Percentiles rank a stretch among this genome's conserved stretches.
Conservation (phyloP, 768 basidiomycete genomes). For the Saitozyma podzolica region DNA sequence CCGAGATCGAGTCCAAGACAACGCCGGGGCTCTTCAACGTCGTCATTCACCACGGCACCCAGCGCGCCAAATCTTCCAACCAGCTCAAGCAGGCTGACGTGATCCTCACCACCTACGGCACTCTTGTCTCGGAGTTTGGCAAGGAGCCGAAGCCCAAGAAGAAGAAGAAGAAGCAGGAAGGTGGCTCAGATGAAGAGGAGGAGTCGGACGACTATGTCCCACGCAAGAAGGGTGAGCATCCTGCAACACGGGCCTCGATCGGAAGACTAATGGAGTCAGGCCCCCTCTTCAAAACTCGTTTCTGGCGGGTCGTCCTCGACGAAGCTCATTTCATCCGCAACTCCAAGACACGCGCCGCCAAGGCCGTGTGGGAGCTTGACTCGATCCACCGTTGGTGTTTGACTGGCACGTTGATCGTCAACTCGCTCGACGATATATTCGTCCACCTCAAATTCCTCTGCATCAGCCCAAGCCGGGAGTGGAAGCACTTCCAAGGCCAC, state of each 20-base stretch:
- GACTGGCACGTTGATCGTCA: slow-evolving; percentile 68
- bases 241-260: not conserved
- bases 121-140: slow-evolving; percentile 60
- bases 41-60: slow-evolving; percentile 53
- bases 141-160: slow-evolving; percentile 53
- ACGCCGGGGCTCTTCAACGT: slow-evolving; percentile 11
- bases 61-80: slow-evolving; percentile 57
- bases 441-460: slow-evolving; percentile 55
- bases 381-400: slow-evolving; percentile 58
- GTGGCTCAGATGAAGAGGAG: slow-evolving; percentile 29
- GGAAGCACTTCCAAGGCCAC: slow-evolving; percentile 62
- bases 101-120: slow-evolving; percentile 72
- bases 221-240: slow-evolving; percentile 49
- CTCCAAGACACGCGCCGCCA: slow-evolving; percentile 13
- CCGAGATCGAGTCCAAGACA: slow-evolving; percentile 18
- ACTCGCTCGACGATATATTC: slow-evolving; percentile 62
- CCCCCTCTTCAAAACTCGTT: slow-evolving; percentile 63
- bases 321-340: slow-evolving; percentile 63
- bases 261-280: slow-evolving; percentile 52
- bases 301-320: slow-evolving; percentile 72
- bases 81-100: slow-evolving; percentile 65
- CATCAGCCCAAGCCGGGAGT: slow-evolving; percentile 59
- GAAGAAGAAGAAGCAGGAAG: slow-evolving; percentile 57
- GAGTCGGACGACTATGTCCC: slow-evolving; percentile 7
- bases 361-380: slow-evolving; percentile 53